Percentiles rank a stretch among this genome's conserved stretches.
These are phyloP conservation scores for Penicillium expansum DNA, from an alignment of 2,329 filamentous ascomycete species.

Conservation along the genomic window DNA sequence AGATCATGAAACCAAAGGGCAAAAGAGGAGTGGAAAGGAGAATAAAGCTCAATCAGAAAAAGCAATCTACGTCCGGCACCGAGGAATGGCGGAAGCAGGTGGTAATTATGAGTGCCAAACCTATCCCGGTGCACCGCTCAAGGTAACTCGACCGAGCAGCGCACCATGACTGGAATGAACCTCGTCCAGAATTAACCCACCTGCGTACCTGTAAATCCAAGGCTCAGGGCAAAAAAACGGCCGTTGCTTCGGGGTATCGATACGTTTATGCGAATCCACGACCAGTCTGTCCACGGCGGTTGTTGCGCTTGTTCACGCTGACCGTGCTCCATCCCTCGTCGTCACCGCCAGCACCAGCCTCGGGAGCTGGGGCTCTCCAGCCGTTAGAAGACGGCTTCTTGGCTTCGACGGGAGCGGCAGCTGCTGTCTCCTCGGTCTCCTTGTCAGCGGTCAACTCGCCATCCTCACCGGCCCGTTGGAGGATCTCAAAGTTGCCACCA, in stretches of 20 bases:
- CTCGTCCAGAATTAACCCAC: constrained; percentile 9
- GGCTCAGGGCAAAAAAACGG: constrained; percentile 7
- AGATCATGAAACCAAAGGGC: constrained; percentile 30
- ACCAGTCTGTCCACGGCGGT: constrained; percentile 42
- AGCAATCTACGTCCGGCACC: constrained; percentile 5
- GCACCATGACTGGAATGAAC: neutral
- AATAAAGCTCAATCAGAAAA: constrained; percentile 14
- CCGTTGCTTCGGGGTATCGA: constrained; percentile 34
- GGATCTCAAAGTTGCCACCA: constrained; percentile 54
- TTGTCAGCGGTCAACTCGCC: constrained; percentile 52
- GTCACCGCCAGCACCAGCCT: constrained; percentile 32
- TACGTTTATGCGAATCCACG: constrained; percentile 41
- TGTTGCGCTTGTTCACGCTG: constrained; percentile 44
- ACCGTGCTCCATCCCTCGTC: constrained; percentile 52
- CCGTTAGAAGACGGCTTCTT: constrained; percentile 53
- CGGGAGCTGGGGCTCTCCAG: constrained; percentile 40
- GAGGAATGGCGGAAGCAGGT: neutral
- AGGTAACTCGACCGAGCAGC: constrained; percentile 1
- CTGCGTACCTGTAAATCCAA: constrained; percentile 11
- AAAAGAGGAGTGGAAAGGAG: constrained; percentile 16
- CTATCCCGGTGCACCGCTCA: neutral
- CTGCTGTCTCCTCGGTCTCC: constrained; percentile 49
- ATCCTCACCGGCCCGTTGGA: constrained; percentile 50
- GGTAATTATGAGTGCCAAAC: constrained; percentile 8
- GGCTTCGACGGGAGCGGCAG: constrained; percentile 46